Base-by-base conservation (phyloP, 345 rosid species). In the Bruguiera parviflora region DNA sequence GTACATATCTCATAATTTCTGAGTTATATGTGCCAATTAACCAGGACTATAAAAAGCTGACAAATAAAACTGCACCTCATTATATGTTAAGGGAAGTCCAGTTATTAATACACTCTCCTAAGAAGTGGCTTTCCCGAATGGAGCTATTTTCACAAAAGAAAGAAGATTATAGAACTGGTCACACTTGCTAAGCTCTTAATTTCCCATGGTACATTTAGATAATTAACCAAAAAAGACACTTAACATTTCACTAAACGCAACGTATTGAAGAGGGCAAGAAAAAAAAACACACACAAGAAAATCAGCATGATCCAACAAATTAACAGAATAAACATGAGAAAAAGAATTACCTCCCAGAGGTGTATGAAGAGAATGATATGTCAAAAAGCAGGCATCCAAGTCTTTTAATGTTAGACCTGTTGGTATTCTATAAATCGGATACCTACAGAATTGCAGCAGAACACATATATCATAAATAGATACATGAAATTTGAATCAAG, bases 371-470 rank as follows among this genome's bases (percentile, higher is more conserved):
- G 31, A 59, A 65, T 75, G 79, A 20, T 65, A 75, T 3, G 79
- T 75, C 51, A 75, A 67, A 66, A 75, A 70, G 70, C 79, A 70
- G 18, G 79, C 74, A 65, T 75, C 79, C 74, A 75, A 69, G 63
- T 75, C 79, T 59, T 65, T 75, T 57, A 75, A 61, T 20, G 74
- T 75, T 59, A 74, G 79, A 20, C 74, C 79, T 2, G 74, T 75
- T 56, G 74, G 79, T 65, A 75, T 75, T 72, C 74, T 75, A 71
- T 75, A 75, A 27, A 75, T 75, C 22, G 74, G 79, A 62, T 70
- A 75, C 79, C 79, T 70, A 65, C 67, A 70, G 47, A 69, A 56
- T 53, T 70, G 74, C 70, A 65, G 8, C 27, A 59, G 32, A 21
- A 69, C 37, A 37, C 19, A 24, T n/a, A 32, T 59, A 46, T 65